These are phyloP conservation scores for Aspergillus sp. DNA, from an alignment of 2,329 filamentous ascomycete species.

Conservation along the genomic window DNA sequence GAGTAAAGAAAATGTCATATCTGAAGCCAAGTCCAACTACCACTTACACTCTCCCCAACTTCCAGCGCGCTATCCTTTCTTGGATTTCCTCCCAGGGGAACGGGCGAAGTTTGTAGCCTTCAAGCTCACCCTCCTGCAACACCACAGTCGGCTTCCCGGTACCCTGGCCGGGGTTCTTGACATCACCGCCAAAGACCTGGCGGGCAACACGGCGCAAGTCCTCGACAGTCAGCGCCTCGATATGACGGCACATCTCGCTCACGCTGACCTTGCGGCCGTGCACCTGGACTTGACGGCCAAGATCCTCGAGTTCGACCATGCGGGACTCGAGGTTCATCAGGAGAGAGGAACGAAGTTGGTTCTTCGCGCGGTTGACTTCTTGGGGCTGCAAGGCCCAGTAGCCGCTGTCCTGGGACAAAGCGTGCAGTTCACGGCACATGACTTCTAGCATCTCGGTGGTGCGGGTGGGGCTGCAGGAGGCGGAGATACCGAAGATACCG, in stretches of 20 bases:
- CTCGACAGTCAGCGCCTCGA: slow-evolving; percentile 70
- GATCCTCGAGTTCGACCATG: slow-evolving; percentile 96
- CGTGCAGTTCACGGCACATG: slow-evolving; percentile 82
- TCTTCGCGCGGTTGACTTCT: slow-evolving; percentile 91
- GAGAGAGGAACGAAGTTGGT: slow-evolving; percentile 81
- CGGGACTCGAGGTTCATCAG: slow-evolving; percentile 96
- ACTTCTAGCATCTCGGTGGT: slow-evolving; percentile 84
- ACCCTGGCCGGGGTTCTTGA: slow-evolving; percentile 67
- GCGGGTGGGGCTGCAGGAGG: slow-evolving; percentile 71
- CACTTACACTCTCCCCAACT: slow-evolving; percentile 59
- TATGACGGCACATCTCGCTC: slow-evolving; percentile 82
- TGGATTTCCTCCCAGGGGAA: slow-evolving; percentile 87
- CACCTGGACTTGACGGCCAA: slow-evolving; percentile 93
- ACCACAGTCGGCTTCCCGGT: slow-evolving; percentile 91
- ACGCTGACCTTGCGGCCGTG: slow-evolving; percentile 89
- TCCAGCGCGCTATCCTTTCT: slow-evolving; percentile 75
- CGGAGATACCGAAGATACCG: slow-evolving; percentile 88
- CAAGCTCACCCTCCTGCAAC: slow-evolving; percentile 78
- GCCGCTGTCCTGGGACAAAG: slow-evolving; percentile 68
- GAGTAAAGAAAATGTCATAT: background rate
- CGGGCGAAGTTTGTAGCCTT: slow-evolving; percentile 59
- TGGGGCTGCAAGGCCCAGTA: slow-evolving; percentile 62
- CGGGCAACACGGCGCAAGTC: slow-evolving; percentile 78
- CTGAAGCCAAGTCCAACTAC: background rate
- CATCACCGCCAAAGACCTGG: slow-evolving; percentile 68